Evolutionary conservation across 2,329 filamentous ascomycete genomes (phyloP).

Genomic region (Penicillium aurantiogriseum): DNA sequence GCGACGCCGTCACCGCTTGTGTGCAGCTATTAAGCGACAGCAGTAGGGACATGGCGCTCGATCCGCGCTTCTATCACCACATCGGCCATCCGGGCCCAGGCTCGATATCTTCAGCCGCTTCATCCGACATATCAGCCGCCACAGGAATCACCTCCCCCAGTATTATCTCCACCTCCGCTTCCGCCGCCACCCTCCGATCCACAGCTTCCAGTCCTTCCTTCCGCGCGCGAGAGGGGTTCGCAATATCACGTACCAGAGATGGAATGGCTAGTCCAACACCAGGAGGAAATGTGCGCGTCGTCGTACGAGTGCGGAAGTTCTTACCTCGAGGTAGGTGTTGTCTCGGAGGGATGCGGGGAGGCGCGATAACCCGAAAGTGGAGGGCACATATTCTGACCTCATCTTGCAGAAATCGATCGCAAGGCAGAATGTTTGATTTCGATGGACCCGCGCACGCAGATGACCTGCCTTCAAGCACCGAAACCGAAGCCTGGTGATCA

Average conservation of each 20-base stretch:
- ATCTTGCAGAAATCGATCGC: conserved; percentile 69
- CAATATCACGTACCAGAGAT: conserved; percentile 51
- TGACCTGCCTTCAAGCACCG: conserved; percentile 76
- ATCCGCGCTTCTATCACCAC: conserved; percentile 42
- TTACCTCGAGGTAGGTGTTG: conserved; percentile 65
- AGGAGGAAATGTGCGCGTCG: conserved; percentile 77
- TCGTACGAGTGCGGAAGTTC: conserved; percentile 77
- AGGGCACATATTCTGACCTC: not conserved
- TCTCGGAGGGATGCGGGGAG: conserved; percentile 1
- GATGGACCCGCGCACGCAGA: conserved; percentile 86
- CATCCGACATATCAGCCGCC: conserved; percentile 33
- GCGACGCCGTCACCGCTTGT: conserved; percentile 40
- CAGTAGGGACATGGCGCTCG: conserved; percentile 41
- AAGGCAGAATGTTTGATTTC: conserved; percentile 80
- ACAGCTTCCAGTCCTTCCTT: conserved; percentile 77
- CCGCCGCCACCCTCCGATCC: conserved; percentile 48
- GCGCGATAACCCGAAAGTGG: not conserved
- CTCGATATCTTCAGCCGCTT: conserved; percentile 36
- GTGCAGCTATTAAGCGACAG: conserved; percentile 41
- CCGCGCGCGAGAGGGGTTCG: conserved; percentile 67
- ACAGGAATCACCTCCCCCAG: conserved; percentile 40
- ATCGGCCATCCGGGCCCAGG: conserved; percentile 32
- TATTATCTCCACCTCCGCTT: conserved; percentile 38
- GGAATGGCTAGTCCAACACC: conserved; percentile 49
- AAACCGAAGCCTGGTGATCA: conserved; percentile 51